Base-by-base conservation (phyloP, 192 early-diverging fungal species). In the Phlyctochytrium bullatum region DNA sequence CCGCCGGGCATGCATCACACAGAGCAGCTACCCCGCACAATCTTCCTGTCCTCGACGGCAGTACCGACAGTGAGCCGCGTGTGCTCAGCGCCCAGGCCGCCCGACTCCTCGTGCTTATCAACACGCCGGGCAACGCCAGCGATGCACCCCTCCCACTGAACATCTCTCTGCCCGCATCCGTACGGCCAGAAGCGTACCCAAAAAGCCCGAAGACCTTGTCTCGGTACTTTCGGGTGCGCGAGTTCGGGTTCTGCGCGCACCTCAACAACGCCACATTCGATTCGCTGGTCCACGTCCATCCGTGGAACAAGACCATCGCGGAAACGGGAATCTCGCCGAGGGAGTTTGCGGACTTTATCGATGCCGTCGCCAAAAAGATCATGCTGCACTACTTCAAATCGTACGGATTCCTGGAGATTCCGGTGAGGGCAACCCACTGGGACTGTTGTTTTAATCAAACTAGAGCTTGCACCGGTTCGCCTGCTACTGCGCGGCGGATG, bases 401-500 rank as follows among this genome's bases (percentile, higher is more conserved):
- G 28, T 29, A 36, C 32, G 36, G 34, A 20, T 62, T 28, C 33
- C 33, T 34, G n/a, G n/a, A 23, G 27, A 34, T 1, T 34, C 20
- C 17, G 33, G 33, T 61, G 24, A 34, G 20, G n/a, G 10, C 4
- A 14, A 34, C 20, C 20, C 61, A 34, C 28, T 23, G 40, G 20
- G 20, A 20, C 10, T 20, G 40, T 47, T 6, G 34, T 50, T 28
- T 40, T 14, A n/a, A 6, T 3, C 3, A 51, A 17, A n/a, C 24
- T 30, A 79, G 75, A 69, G 74, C 24, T 65, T 59, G 6, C 31
- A 62, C 27, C 65, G 78, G 27, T 71, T 78, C 30, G 50, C 72
- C 2, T 83, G 81, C 70, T 83, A 78, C 54, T 20, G 54, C 2
- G 71, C 78, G 3, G 78, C 78, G 10, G 76, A 79, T 58, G 81